phyloP scores from a whole-genome alignment of 2,329 filamentous ascomycete species.

The Penicillium fuscoglaucum region DNA sequence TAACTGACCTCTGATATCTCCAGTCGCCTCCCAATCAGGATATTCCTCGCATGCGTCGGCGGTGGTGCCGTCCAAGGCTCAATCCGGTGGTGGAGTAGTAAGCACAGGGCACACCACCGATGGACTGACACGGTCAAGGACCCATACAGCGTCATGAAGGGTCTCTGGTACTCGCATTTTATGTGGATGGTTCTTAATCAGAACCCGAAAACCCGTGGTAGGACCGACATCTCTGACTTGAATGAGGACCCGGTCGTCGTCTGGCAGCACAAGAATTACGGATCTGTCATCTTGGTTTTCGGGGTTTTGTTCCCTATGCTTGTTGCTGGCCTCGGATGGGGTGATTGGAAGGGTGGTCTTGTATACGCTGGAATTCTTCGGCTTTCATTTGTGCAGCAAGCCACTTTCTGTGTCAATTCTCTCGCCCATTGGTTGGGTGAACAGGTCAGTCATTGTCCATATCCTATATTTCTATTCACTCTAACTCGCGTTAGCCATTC shows the following conservation, averaged over 20 bases:
- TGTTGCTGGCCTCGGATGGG: slow-evolving; percentile 72
- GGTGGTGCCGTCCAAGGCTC: slow-evolving; percentile 79
- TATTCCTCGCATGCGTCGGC: slow-evolving; percentile 75
- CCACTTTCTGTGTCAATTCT: slow-evolving; percentile 87
- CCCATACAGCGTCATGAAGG: slow-evolving; percentile 85
- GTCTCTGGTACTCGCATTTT: slow-evolving; percentile 73
- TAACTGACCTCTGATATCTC: slow-evolving; percentile 30
- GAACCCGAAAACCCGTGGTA: slow-evolving; percentile 71
- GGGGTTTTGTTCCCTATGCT: slow-evolving; percentile 70
- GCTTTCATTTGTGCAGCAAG: slow-evolving; percentile 82
- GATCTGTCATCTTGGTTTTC: slow-evolving; percentile 72
- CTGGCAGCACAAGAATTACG: slow-evolving; percentile 80
- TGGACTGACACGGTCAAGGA: slow-evolving; percentile 88
- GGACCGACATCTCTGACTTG: slow-evolving; percentile 79
- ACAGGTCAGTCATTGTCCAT: slow-evolving; percentile 46
- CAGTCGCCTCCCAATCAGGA: slow-evolving; percentile 68
- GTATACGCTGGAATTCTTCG: slow-evolving; percentile 79
- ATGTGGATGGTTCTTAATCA: slow-evolving; percentile 90
- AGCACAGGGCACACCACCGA: slow-evolving; percentile 79
- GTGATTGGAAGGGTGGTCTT: slow-evolving; percentile 74
- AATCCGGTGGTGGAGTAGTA: slow-evolving; percentile 80
- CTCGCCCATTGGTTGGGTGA: slow-evolving; percentile 84
- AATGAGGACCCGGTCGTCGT: slow-evolving; percentile 79
- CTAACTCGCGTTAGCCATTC: slow-evolving; percentile 56
- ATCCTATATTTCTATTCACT: rapidly evolving